Evolutionary conservation across 352 stramenopile genomes (phyloP).

Genomic region (Globisporangium abappressorium): DNA sequence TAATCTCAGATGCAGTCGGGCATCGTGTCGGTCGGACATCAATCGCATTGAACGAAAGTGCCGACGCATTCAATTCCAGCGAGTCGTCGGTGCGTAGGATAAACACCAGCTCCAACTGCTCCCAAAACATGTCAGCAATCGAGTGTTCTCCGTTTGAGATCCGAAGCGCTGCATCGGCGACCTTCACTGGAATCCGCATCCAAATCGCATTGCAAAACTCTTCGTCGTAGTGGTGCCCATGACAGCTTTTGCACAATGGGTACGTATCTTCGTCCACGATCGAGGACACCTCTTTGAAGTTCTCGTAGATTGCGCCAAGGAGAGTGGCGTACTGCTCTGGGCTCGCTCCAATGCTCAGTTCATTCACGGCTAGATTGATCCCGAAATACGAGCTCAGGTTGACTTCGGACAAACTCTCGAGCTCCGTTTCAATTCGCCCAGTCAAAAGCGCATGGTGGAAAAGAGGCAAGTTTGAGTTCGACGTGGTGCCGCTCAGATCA

Average conservation of each 20-base stretch:
- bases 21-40: conserved; percentile 60
- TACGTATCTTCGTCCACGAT: conserved; percentile 82
- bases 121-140: conserved; percentile 73
- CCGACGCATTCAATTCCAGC: conserved; percentile 59
- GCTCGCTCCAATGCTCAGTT: conserved; percentile 64
- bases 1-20: conserved; percentile 57
- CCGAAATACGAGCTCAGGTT: conserved; percentile 61
- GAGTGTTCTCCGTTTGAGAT: conserved; percentile 55
- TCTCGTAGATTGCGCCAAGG: conserved; percentile 84
- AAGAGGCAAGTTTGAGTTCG: conserved; percentile 47
- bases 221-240: conserved; percentile 61
- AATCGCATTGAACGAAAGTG: conserved; percentile 54
- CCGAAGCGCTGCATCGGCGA: conserved; percentile 72
- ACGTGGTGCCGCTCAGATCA: conserved; percentile 70
- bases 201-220: conserved; percentile 74
- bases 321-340: conserved; percentile 69
- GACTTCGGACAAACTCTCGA: conserved; percentile 63
- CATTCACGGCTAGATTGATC: conserved; percentile 70
- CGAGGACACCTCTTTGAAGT: conserved; percentile 78
- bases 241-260: conserved; percentile 55
- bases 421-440: conserved; percentile 69
- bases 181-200: conserved; percentile 73
- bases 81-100: conserved; percentile 81
- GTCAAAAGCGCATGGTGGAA: conserved; percentile 83
- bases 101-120: conserved; percentile 80